Conservation (phyloP, 1,284 basidiomycete genomes). For the Tilletia walkeri region DNA sequence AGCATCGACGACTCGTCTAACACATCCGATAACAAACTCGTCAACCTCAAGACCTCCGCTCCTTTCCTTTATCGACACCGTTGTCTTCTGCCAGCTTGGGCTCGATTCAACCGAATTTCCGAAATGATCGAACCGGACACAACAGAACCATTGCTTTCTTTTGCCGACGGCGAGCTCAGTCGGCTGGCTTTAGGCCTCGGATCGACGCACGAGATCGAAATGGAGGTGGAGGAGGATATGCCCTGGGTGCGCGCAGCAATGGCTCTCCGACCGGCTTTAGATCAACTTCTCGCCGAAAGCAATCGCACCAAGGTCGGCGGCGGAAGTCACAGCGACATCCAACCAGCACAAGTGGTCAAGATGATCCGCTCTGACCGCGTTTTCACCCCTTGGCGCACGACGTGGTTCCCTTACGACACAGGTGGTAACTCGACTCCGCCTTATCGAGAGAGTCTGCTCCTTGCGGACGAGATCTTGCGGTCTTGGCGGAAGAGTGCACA, state of each 20-base stretch:
- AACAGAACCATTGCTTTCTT: neutral
- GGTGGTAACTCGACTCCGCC: neutral
- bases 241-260: neutral
- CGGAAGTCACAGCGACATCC: neutral
- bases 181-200: neutral
- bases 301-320: neutral
- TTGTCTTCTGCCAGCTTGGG: neutral
- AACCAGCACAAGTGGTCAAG: neutral
- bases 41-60: neutral
- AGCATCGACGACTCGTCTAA: neutral
- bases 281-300: neutral
- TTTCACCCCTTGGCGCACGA: neutral
- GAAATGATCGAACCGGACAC: neutral
- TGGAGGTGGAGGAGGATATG: neutral
- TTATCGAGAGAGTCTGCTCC: neutral
- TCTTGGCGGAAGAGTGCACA: conserved; percentile 7
- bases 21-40: neutral
- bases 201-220: neutral
- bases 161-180: neutral
- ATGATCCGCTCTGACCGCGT: neutral
- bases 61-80: neutral
- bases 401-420: neutral
- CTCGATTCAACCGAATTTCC: neutral
- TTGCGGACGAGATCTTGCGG: neutral
- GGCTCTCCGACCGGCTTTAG: neutral